Base-by-base conservation (phyloP, 2,329 filamentous ascomycete species). In the Beauveria australis region DNA sequence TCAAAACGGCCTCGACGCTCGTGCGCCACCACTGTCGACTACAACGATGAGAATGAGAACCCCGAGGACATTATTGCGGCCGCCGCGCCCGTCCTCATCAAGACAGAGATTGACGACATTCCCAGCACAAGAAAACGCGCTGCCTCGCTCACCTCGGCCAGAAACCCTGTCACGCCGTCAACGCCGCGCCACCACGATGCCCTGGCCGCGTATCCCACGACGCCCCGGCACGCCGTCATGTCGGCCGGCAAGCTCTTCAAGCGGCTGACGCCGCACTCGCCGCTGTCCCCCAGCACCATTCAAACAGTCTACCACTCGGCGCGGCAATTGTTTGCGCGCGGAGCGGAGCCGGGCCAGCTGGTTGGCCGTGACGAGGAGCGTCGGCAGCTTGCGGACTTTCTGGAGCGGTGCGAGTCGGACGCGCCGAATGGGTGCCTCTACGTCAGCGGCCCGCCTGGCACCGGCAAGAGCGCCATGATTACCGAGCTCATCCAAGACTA, bases 401-500 rank as follows among this genome's bases (percentile, higher is more conserved):
- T 97, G 55, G 77, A 83, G 44, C 81, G 82, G 55, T 85, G 86
- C 66, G 76, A 87, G 5, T 78, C 82, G 9, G 73, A 82, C 19
- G 79, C 78, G 12, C 83, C 81, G 3, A 86, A 87, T 58, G 92
- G 92, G 58, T 97, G 93, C 70, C 82, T 96, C 56, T 99, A 99
- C 71, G 88, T 99, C 66, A 97, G 92, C 67, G 94, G 94, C 0
- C 94, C 94, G 4, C 94, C 94, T 2, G 94, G 94, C 12, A 99
- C 94, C 0, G 94, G 94, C 59, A 99, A 99, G 77, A 97, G 92
- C 72, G 94, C 94, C 33, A 88, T 97, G 79, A 86, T 97, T 63
- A 87, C 87, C 64, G 88, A 95, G 70, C 84, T 96, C 55, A 89
- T 89, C 53, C 77, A 84, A 53, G 79, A 85, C 48, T 75, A 88